Evolutionary conservation across 192 early-diverging fungal species (phyloP).

Genomic region (Umbelopsis sp.): DNA sequence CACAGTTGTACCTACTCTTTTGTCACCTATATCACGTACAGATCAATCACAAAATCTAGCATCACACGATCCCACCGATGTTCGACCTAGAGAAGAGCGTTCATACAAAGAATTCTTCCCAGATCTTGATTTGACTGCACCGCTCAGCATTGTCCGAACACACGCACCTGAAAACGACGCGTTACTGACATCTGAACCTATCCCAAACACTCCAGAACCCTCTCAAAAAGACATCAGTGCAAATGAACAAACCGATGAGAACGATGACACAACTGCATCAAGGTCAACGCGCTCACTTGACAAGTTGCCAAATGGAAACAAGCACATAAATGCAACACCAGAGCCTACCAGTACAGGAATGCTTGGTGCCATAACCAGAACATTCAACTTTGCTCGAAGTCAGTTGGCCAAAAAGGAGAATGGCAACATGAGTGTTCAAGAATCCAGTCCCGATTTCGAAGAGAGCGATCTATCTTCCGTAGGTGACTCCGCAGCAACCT

Average conservation of each 20-base stretch:
- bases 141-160: conserved; percentile 48
- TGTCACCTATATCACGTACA: conserved; percentile 11
- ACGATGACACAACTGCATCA: neutral
- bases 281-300: neutral
- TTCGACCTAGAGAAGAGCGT: conserved; percentile 84
- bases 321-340: neutral
- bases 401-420: conserved; percentile 2
- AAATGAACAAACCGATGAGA: neutral
- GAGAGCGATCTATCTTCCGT: conserved; percentile 5
- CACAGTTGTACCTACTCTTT: neutral
- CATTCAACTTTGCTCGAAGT: conserved; percentile 4
- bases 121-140: conserved; percentile 63
- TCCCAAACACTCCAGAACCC: too few relatives aligned
- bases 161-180: conserved; percentile 16
- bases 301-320: neutral
- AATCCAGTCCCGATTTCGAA: conserved; percentile 13
- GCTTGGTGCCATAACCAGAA: conserved; percentile 5
- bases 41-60: neutral
- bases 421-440: neutral
- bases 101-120: conserved; percentile 82
- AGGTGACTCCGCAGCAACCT: conserved; percentile 1
- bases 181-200: neutral
- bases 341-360: neutral
- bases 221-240: neutral
- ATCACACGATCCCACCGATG: conserved; percentile 4